Conservation (phyloP, 139 green algal genomes). For the Haematococcus sp. region DNA sequence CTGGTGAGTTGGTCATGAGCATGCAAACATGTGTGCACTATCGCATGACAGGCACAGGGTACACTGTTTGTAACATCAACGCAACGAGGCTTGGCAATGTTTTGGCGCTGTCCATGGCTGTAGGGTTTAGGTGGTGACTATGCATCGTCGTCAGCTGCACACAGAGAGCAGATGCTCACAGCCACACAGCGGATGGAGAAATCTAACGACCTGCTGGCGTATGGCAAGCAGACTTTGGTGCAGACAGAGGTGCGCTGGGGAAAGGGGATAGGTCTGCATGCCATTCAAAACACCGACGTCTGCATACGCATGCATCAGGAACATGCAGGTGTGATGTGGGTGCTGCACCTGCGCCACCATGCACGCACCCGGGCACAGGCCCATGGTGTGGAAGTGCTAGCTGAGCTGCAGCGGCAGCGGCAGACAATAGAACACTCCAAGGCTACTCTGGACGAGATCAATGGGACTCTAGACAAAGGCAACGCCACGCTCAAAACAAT, state of each 20-base stretch:
- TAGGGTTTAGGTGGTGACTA: constrained; percentile 76
- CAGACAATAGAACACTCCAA: constrained; percentile 45
- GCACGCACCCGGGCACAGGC: constrained; percentile 26
- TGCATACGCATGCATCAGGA: too few relatives aligned
- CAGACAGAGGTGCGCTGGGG: constrained; percentile 75
- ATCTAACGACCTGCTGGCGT: constrained; percentile 66
- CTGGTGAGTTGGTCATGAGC: constrained; percentile 43
- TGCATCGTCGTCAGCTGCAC: constrained; percentile 65
- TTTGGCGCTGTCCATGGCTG: background rate
- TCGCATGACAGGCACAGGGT: too few relatives aligned
- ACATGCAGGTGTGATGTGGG: too few relatives aligned
- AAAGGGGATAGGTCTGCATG: too few relatives aligned
- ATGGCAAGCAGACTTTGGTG: constrained; percentile 76
- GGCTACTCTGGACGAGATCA: constrained; percentile 22
- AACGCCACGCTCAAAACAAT: constrained; percentile 25
- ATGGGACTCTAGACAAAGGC: constrained; percentile 40
- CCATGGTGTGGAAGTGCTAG: constrained; percentile 50
- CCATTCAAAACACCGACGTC: too few relatives aligned
- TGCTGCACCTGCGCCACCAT: too few relatives aligned
- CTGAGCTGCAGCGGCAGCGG: constrained; percentile 55
- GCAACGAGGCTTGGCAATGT: too few relatives aligned
- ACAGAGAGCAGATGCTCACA: constrained; percentile 81
- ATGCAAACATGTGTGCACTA: too few relatives aligned
- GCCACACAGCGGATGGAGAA: constrained; percentile 76
- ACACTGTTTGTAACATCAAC: too few relatives aligned